A percentile compares a stretch with the other conserved stretches of the same genome.
Conservation (phyloP, 768 basidiomycete species). For the Suillus placidus region DNA sequence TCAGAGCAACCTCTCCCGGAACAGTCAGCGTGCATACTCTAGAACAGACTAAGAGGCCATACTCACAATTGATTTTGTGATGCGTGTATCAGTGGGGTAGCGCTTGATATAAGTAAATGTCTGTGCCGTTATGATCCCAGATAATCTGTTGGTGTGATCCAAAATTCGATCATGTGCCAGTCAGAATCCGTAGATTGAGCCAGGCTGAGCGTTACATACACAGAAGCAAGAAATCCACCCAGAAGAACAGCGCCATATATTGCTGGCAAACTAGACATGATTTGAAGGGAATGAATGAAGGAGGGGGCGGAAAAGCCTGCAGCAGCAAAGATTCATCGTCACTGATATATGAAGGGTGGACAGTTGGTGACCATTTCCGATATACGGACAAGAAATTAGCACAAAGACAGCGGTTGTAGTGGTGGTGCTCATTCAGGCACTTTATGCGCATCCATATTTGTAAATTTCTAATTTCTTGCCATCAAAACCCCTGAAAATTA, state of each 20-base stretch:
- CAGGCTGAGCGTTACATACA: conserved; percentile 15
- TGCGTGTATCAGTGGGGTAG: conserved; percentile 26
- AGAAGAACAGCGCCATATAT: conserved; percentile 34
- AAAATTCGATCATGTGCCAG: neutral
- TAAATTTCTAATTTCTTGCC: neutral
- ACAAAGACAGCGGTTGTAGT: neutral
- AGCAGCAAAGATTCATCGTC: neutral
- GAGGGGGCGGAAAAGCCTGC: neutral
- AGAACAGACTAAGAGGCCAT: neutral
- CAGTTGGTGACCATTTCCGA: neutral
- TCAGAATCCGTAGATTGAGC: neutral
- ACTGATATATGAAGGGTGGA: neutral
- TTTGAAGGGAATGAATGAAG: neutral
- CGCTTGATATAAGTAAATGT: conserved; percentile 32
- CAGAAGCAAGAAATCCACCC: conserved; percentile 33
- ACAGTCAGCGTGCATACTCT: neutral
- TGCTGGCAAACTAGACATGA: conserved; percentile 15
- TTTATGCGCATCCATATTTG: neutral
- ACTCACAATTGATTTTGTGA: conserved; percentile 28
- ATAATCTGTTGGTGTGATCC: conserved; percentile 20
- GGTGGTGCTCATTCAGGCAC: neutral
- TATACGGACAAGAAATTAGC: neutral
- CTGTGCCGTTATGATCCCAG: conserved; percentile 31
- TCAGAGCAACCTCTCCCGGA: conserved; percentile 23
- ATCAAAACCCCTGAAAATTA: neutral